These are phyloP conservation scores for Amphirosellinia nigrospora DNA, from an alignment of 495 filamentous ascomycete species.

Conservation along the genomic window DNA sequence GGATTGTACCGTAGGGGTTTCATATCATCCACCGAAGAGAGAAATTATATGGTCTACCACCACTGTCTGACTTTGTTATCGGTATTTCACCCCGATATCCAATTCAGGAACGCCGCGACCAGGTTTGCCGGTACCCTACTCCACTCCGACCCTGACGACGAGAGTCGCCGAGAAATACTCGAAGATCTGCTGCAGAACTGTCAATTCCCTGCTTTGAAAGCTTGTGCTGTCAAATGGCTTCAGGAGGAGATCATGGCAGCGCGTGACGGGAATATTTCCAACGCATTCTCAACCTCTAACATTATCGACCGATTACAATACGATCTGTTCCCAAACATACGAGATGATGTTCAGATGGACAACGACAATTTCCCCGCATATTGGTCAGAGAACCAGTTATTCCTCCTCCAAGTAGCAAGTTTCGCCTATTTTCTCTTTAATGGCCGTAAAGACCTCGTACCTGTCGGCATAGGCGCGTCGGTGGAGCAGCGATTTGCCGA, in stretches of 20 bases:
- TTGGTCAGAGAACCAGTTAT: slow-evolving; percentile 46
- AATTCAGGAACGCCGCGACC: slow-evolving; percentile 75
- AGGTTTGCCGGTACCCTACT: slow-evolving; percentile 74
- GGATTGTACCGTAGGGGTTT: slow-evolving; percentile 52
- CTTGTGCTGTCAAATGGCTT: slow-evolving; percentile 82
- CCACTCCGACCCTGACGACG: slow-evolving; percentile 74
- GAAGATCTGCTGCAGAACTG: slow-evolving; percentile 81
- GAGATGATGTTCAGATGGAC: slow-evolving; percentile 37
- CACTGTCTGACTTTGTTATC: slow-evolving; percentile 70
- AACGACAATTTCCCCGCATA: slow-evolving; percentile 37
- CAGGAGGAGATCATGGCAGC: slow-evolving; percentile 78
- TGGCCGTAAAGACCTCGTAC: slow-evolving; percentile 47
- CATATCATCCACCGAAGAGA: slow-evolving; percentile 33
- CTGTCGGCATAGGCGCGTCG: slow-evolving; percentile 48
- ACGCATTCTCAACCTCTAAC: slow-evolving; percentile 65
- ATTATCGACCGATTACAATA: slow-evolving; percentile 55
- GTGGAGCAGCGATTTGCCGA: slow-evolving; percentile 59
- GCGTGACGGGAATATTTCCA: slow-evolving; percentile 35
- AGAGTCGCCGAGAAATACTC: slow-evolving; percentile 75
- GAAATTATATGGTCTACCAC: slow-evolving; percentile 59
- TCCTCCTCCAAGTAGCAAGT: slow-evolving; percentile 55
- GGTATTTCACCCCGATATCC: slow-evolving; percentile 69
- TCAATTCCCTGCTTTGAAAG: slow-evolving; percentile 77
- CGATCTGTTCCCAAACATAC: slow-evolving; percentile 49
- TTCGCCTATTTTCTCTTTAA: slow-evolving; percentile 60